phyloP scores from a whole-genome alignment of 116 monocot genomes.

The Dioscorea cayenensis region DNA sequence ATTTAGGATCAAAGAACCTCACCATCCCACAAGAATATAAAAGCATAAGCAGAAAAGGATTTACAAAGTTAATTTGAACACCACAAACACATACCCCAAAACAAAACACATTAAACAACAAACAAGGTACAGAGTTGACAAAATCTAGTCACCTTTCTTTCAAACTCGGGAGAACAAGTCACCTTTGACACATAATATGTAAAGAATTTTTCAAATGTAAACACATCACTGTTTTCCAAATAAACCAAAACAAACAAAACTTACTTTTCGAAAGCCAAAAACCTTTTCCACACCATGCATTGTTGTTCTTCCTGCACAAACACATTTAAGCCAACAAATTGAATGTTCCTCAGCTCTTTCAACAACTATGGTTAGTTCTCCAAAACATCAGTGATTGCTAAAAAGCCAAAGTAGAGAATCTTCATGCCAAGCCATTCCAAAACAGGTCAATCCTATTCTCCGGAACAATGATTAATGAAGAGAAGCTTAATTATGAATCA shows the following conservation, averaged over 20 bases:
- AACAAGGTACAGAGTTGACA: background rate
- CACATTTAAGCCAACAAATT: background rate
- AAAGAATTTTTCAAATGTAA: background rate
- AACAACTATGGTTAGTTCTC: background rate
- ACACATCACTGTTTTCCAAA: background rate
- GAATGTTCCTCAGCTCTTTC: background rate
- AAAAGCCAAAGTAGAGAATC: background rate
- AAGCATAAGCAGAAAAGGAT: too few relatives aligned
- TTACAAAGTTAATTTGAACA: too few relatives aligned
- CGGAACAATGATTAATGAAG: background rate
- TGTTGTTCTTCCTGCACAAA: conserved; percentile 85
- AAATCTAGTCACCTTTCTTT: background rate
- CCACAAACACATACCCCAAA: background rate
- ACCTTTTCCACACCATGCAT: conserved; percentile 84
- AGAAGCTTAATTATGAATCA: background rate
- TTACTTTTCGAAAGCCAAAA: conserved; percentile 95
- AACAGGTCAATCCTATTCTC: background rate
- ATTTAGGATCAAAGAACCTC: too few relatives aligned
- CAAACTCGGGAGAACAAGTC: background rate
- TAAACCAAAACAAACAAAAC: conserved; percentile 3
- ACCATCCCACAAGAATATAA: too few relatives aligned
- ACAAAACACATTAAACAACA: background rate
- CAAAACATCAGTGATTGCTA: background rate
- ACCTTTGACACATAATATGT: background rate
- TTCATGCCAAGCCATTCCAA: background rate